Evolutionary conservation across 495 filamentous ascomycete species (phyloP), one percentile per base, ranked within the genome.

Genomic region (Rusavskia elegans): DNA sequence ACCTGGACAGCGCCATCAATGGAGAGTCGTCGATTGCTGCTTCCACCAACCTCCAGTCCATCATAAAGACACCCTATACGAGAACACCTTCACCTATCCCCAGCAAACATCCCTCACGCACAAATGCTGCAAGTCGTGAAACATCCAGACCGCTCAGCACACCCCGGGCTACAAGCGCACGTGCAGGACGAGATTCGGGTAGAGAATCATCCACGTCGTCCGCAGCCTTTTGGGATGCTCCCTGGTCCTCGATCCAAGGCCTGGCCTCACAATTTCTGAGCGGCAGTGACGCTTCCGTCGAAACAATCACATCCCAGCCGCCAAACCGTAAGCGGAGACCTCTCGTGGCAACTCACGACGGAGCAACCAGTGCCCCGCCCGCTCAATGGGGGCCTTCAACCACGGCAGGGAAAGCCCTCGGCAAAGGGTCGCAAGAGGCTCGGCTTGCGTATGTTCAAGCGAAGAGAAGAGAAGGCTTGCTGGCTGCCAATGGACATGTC

Each of bases 381-480:
- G 58, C 60, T 9, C 63, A 74, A 61, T 83, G 80, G 80, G 80
- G 79, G 14, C 79, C 79, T 4, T 65, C 70, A 5, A 65, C 53
- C 21, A 64, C 63, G 8, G 55, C 64, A 19, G 66, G 66, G 19
- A 60, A 65, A 36, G 66, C 70, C 51, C 63, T 80, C 45, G 78
- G 76, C 25, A 61, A 58, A 10, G 79, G 79, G 16, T 73, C 76
- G 27, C 66, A 71, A 56, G 80, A 80, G 59, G 74, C 79, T 48
- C 61, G 77, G 45, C 70, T 74, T 45, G 72, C 71, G 23, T 53
- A 79, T 50, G 67, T 82, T 17, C 73, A 81, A 54, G 79, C 77
- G 20, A 76, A 77, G 67, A 83, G 81, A 62, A 65, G 78, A 53
- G 75, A 80, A 55, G 73, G 74, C n/a, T 59, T 83, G 41, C 60